Evolutionary conservation across 306 rosid genomes (phyloP).

Genomic region (Glycine tomentella): DNA sequence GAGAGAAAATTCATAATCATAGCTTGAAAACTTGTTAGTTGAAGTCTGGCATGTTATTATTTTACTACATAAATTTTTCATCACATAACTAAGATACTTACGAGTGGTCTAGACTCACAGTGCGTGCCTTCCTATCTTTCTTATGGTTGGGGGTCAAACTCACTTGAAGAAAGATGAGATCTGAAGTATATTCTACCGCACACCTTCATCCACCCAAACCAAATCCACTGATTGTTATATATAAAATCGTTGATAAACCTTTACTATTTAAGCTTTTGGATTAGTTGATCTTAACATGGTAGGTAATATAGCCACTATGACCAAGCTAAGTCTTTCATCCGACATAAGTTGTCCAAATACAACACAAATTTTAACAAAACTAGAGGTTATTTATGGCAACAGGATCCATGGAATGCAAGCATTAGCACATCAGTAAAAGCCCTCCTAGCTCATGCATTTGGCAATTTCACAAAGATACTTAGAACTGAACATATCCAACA

Average conservation of each 20-base stretch:
- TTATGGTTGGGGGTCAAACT: constrained; percentile 83
- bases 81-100: constrained; percentile 56
- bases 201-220: constrained; percentile 65
- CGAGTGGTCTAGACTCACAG: constrained; percentile 93
- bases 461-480: background rate
- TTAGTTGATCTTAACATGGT: background rate
- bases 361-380: constrained; percentile 14
- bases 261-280: constrained; percentile 1
- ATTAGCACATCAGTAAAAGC: constrained; percentile 19
- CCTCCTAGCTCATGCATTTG: constrained; percentile 32
- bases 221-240: constrained; percentile 10
- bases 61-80: constrained; percentile 33
- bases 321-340: constrained; percentile 24
- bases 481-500: constrained; percentile 33
- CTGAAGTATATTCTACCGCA: constrained; percentile 91
- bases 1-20: constrained; percentile 18
- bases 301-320: background rate
- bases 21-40: background rate
- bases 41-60: constrained; percentile 18
- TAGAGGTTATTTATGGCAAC: background rate
- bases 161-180: constrained; percentile 75
- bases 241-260: constrained; percentile 7
- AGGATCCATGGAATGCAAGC: constrained; percentile 24
- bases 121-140: constrained; percentile 65
- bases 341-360: constrained; percentile 18